Conservation (phyloP, 192 early-diverging fungal genomes). For the Backusella morwellensis region DNA sequence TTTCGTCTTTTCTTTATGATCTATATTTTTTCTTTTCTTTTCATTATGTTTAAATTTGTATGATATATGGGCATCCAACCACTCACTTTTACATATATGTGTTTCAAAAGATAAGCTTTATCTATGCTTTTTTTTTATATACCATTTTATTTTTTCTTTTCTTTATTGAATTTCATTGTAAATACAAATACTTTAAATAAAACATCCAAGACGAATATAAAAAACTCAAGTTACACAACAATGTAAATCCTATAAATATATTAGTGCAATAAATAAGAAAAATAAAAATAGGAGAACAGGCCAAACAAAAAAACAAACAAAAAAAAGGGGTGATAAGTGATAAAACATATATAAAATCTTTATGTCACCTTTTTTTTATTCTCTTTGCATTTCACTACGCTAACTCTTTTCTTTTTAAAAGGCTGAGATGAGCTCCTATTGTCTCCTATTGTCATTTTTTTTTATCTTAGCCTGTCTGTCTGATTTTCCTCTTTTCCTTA, state of each 20-base stretch:
- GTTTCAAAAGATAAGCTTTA: background rate
- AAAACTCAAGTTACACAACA: background rate
- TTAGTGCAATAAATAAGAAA: background rate
- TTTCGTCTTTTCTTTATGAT: background rate
- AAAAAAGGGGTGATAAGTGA: background rate
- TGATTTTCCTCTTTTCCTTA: background rate
- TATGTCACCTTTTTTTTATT: background rate
- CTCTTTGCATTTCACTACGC: background rate
- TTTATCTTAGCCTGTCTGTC: background rate
- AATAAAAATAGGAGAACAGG: background rate
- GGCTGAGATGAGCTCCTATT: background rate
- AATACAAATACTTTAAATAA: background rate
- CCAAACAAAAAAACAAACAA: background rate
- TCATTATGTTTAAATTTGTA: background rate
- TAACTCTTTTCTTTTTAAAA: background rate
- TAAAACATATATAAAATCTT: background rate
- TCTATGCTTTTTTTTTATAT: background rate
- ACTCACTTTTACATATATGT: background rate
- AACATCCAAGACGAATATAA: background rate
- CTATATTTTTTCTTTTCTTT: background rate
- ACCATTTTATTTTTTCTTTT: background rate
- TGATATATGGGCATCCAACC: constrained; percentile 1
- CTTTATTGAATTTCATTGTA: background rate
- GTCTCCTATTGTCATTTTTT: background rate
- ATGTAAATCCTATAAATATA: background rate